Conservation (phyloP, 176 grass and related monocot genomes). For the Urochloa ruziziensis region DNA sequence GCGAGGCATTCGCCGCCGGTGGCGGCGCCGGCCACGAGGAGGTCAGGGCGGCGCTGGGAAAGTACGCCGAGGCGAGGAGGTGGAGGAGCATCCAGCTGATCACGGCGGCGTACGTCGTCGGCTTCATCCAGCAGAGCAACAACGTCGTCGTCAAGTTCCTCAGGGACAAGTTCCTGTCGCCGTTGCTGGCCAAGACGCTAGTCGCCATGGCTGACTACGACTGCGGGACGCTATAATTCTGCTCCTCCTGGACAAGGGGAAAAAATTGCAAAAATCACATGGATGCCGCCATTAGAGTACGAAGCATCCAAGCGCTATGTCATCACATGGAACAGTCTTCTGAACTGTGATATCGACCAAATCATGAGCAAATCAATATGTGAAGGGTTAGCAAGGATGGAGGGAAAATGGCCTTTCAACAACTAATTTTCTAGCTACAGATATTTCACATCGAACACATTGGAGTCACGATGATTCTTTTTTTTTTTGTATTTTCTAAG, state of each 20-base stretch:
- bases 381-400: no score
- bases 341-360: background rate
- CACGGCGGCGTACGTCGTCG: constrained; percentile 37
- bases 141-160: constrained; percentile 36
- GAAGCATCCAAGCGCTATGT: background rate
- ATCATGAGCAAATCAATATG: background rate
- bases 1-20: constrained; percentile 23
- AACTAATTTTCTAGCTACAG: no score
- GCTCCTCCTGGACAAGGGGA: background rate
- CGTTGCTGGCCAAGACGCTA: constrained; percentile 25
- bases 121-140: constrained; percentile 57
- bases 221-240: constrained; percentile 33
- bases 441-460: no score
- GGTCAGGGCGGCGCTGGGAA: constrained; percentile 25
- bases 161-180: constrained; percentile 49
- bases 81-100: constrained; percentile 56
- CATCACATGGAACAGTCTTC: background rate
- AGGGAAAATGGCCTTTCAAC: no score
- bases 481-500: no score
- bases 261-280: background rate
- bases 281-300: background rate
- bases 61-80: constrained; percentile 45
- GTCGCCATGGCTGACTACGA: constrained; percentile 39
- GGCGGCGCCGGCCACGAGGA: background rate
- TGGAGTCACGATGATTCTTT: no score